Evolutionary conservation across 441 rosid genomes (phyloP), one percentile per base, ranked within the genome.

Genomic region (Pelargonium myrrhifolium): DNA sequence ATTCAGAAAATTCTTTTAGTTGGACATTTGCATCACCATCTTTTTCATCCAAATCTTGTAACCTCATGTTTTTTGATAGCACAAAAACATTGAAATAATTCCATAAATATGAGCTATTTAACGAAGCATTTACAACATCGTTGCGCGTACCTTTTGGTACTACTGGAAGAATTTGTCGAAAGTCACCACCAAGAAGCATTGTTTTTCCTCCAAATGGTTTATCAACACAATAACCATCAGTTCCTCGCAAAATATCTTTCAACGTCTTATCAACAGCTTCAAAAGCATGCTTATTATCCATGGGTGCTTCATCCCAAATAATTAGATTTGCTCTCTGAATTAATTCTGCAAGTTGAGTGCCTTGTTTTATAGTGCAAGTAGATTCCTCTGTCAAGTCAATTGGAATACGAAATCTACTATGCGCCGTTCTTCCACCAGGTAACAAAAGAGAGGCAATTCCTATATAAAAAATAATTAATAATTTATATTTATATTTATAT

Each of bases 181-280:
- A 75, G 67, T 75, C 78, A 1, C 69, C 47, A 0, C 65, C 71
- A 0, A 66, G 28, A 3, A 61, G 3, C 1, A 53, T 6, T 17
- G n/a, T 3, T 15, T 31, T 70, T 9, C 69, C 71, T 3, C 74
- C 55, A 66, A 55, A 75, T 11, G 64, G 68, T 9, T 15, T 15
- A 17, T 51, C 21, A 2, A 0, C 1, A 4, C 6, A 14, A 51
- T 51, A 14, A 14, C 11, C 11, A 0, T 40, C 0, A 8, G 11
- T 14, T 40, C 4, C 10, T 1, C 21, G 8, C 12, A 66, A 17
- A 49, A 67, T 62, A 62, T 69, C 49, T 14, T 26, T 35, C 0
- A 40, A 18, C 3, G 3, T 43, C 4, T 43, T 10, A 43, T 67
- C 62, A n/a, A 66, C 3, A 12, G 42, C 63, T 61, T 74, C 73